Base-by-base conservation (phyloP, 108 stramenopile genomes). In the Skeletonema costatum region DNA sequence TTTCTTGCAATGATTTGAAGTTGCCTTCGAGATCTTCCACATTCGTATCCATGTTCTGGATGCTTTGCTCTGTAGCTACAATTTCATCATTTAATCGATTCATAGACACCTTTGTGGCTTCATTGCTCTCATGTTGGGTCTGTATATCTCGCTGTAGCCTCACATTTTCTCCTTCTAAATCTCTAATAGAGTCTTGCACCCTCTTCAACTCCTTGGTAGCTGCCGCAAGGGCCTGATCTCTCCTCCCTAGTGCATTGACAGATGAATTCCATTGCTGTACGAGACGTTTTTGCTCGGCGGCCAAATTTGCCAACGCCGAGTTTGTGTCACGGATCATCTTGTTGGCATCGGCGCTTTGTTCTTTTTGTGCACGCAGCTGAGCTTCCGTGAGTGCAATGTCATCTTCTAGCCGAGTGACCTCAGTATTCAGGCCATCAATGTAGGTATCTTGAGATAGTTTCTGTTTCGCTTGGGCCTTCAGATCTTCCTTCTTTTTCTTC, bases 261-360 rank as follows among this genome's bases (percentile, higher is more conserved):
- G 90, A 86, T 32, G 88, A 64, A 64, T 89, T 89, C 95, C 95
- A 96, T 74, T 96, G 89, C 61, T 88, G 89, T 35, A 93, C 78
- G 38, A 96, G 84, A 50, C 88, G 91, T 58, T 87, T 87, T 77
- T 95, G 93, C 80, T 96, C 95, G 38, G 83, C 78, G 2, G 82
- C 73, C 46, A 94, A 87, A 29, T 86, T 67, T 11, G 92, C 88
- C 82, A 95, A 84, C 50, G 93, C 93, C 42, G 62, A 46, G 31
- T 65, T 81, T 17, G 92, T 93, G 32, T 95, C 95, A 11, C 78
- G 72, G 25, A 96, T 80, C 80, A 94, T 89, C 13, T 66, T 74
- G 16, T 89, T 78, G 4, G 92, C 91, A 56, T 87, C 87, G n/a
- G 48, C 70, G 39, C 87, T 89, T 41, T 91, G 89, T 12, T 78